Conservation (phyloP, 768 basidiomycete genomes). For the Mycena filopes region DNA sequence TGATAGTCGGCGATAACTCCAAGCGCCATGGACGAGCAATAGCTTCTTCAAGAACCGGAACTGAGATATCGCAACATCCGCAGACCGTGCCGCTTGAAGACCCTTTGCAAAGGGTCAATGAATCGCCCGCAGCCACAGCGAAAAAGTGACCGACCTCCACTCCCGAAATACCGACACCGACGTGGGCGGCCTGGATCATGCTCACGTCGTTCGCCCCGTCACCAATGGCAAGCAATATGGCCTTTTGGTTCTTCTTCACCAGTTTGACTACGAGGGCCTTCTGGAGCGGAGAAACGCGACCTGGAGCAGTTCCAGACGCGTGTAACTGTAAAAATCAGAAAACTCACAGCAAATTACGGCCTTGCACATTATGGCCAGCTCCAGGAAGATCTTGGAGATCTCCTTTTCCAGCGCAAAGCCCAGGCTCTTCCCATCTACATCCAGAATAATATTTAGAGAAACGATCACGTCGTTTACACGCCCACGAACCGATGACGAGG, state of each 20-base stretch:
- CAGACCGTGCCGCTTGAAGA: conserved; percentile 96
- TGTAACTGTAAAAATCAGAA: conserved; percentile 12
- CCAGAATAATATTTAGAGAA: conserved; percentile 21
- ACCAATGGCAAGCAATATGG: conserved; percentile 95
- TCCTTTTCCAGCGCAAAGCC: conserved; percentile 94
- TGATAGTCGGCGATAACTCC: conserved; percentile 96
- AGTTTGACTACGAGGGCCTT: conserved; percentile 98
- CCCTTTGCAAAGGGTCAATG: conserved; percentile 60
- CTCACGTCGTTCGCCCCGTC: conserved; percentile 99
- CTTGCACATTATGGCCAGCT: conserved; percentile 97
- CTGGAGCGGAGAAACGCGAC: conserved; percentile 97
- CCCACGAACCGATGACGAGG: conserved; percentile 85
- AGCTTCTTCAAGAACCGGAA: conserved; percentile 96
- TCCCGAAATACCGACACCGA: conserved; percentile 97
- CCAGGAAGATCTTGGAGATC: conserved; percentile 88
- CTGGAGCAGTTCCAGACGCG: conserved; percentile 47
- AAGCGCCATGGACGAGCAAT: conserved; percentile 95
- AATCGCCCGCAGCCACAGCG: neutral
- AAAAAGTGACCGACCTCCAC: conserved; percentile 73
- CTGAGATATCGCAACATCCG: conserved; percentile 97
- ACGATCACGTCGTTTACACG: neutral
- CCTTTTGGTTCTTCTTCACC: conserved; percentile 96
- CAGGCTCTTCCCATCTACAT: conserved; percentile 92
- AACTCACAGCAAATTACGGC: conserved; percentile 95
- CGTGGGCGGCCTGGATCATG: conserved; percentile 99